Percentiles rank a stretch among this genome's conserved stretches.
These are phyloP conservation scores for Rhypophila decipiens DNA, from an alignment of 495 filamentous ascomycete genomes.

Conservation along the genomic window DNA sequence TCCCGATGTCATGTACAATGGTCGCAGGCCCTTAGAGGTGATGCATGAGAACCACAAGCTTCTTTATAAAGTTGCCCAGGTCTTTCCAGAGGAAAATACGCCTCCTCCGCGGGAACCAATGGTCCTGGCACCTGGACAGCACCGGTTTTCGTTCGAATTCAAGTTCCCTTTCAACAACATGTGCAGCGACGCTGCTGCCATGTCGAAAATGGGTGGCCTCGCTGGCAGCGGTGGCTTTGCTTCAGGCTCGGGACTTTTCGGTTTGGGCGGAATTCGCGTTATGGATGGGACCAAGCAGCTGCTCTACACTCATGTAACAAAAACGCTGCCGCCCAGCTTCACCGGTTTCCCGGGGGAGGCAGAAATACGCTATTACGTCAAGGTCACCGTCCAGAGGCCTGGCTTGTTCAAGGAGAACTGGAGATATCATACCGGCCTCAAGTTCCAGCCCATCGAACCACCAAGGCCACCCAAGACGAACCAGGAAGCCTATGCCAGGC, in stretches of 20 bases:
- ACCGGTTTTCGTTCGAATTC: constrained; percentile 88
- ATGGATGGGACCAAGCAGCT: constrained; percentile 48
- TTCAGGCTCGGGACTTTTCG: constrained; percentile 27
- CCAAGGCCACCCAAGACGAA: constrained; percentile 59
- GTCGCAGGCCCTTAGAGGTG: no score
- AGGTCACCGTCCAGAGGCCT: constrained; percentile 78
- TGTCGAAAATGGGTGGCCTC: constrained; percentile 38
- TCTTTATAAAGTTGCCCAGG: constrained; percentile 70
- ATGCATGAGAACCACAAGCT: constrained; percentile 53
- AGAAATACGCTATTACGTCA: constrained; percentile 88
- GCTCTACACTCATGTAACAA: constrained; percentile 65
- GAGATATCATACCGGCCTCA: constrained; percentile 54
- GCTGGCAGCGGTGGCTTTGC: constrained; percentile 30
- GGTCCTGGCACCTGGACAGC: constrained; percentile 66
- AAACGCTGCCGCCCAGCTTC: constrained; percentile 81
- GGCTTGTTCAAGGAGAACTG: constrained; percentile 83
- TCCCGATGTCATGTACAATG: no score
- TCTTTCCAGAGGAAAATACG: constrained; percentile 59
- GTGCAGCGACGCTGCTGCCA: constrained; percentile 53
- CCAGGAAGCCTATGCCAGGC: constrained; percentile 77
- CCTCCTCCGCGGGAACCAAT: constrained; percentile 55
- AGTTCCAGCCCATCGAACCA: constrained; percentile 89
- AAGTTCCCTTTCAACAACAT: constrained; percentile 92
- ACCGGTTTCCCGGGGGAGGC: constrained; percentile 74
- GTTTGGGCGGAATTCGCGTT: constrained; percentile 37